Percentiles rank a stretch among this genome's conserved stretches.
These are phyloP conservation scores for Thalia dealbata DNA, from an alignment of 176 grass and related monocot genomes.

Conservation along the genomic window DNA sequence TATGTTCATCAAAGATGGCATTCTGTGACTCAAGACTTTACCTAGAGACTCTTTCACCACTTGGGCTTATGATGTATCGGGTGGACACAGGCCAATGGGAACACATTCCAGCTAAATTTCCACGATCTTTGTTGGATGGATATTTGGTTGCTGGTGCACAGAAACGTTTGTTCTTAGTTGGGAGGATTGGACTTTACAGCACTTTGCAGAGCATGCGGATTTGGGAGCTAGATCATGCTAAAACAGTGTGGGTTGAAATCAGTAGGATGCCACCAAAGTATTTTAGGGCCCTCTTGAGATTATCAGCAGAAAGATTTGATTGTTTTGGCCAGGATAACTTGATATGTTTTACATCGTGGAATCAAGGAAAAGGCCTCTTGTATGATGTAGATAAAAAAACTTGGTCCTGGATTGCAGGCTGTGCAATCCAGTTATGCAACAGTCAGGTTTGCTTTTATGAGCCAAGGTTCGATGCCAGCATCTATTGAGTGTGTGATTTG, in stretches of 20 bases:
- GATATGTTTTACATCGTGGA: slow-evolving; percentile 97
- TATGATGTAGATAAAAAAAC: slow-evolving; percentile 84
- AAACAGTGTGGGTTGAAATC: slow-evolving; percentile 73
- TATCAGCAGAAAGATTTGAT: slow-evolving; percentile 92
- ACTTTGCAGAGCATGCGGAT: slow-evolving; percentile 91
- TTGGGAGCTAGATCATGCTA: slow-evolving; percentile 94
- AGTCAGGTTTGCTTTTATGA: slow-evolving; percentile 93
- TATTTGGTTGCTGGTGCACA: slow-evolving; percentile 79
- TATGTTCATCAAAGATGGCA: slow-evolving; percentile 93
- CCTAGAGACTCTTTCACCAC: slow-evolving; percentile 85
- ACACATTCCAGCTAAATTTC: slow-evolving; percentile 88
- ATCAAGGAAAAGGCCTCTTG: slow-evolving; percentile 87
- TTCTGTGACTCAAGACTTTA: slow-evolving; percentile 86
- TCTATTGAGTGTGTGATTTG: slow-evolving; percentile 28
- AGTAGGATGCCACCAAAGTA: slow-evolving; percentile 92
- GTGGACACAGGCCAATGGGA: slow-evolving; percentile 69
- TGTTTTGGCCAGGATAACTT: slow-evolving; percentile 98
- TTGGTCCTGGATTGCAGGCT: slow-evolving; percentile 87
- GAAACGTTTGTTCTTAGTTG: slow-evolving; percentile 68
- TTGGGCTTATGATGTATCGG: slow-evolving; percentile 87
- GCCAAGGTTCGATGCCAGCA: slow-evolving; percentile 63
- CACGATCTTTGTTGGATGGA: slow-evolving; percentile 81
- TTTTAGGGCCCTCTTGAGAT: slow-evolving; percentile 67
- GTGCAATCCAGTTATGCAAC: slow-evolving; percentile 77
- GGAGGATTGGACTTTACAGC: slow-evolving; percentile 84